phyloP scores from a whole-genome alignment of 106 monocot genomes.

The Platanthera guangdongensis region DNA sequence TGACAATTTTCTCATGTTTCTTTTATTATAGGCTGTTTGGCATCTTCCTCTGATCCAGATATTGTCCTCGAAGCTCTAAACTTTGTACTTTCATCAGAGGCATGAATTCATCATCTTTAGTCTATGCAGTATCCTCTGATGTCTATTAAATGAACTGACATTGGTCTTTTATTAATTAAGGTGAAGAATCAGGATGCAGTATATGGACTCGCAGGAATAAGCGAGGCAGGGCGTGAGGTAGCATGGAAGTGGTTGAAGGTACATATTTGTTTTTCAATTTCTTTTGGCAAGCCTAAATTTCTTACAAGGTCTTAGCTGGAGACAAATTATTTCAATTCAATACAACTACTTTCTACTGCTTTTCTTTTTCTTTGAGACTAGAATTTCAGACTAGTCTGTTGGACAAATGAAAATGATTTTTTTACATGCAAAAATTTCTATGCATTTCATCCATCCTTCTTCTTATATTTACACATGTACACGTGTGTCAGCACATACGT shows the following conservation, averaged over 20 bases:
- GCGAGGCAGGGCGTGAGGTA: constrained; percentile 62
- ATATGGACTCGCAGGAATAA: constrained; percentile 47
- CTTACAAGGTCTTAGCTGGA: not conserved
- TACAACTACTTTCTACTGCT: not conserved
- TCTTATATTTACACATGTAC: too few relatives aligned
- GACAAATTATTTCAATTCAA: not conserved
- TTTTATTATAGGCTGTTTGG: constrained; percentile 45
- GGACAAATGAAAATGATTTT: too few relatives aligned
- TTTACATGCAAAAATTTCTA: too few relatives aligned
- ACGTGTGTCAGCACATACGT: too few relatives aligned
- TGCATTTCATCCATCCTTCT: too few relatives aligned
- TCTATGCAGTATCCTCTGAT: not conserved
- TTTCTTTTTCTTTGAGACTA: not conserved
- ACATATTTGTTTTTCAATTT: not conserved
- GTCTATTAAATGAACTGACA: not conserved
- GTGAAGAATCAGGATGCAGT: constrained; percentile 78
- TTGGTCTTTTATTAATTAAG: constrained; percentile 21
- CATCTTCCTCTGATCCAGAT: constrained; percentile 51
- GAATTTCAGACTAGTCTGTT: too few relatives aligned
- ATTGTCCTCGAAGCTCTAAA: constrained; percentile 69
- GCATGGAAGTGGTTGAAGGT: constrained; percentile 97
- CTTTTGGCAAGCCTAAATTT: not conserved
- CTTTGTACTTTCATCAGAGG: constrained; percentile 70
- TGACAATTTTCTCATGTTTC: not conserved
- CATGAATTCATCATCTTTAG: constrained; percentile 7